Evolutionary conservation across 345 rosid species (phyloP), one percentile per base, ranked within the genome.

Genomic region (Euphorbia peplus): DNA sequence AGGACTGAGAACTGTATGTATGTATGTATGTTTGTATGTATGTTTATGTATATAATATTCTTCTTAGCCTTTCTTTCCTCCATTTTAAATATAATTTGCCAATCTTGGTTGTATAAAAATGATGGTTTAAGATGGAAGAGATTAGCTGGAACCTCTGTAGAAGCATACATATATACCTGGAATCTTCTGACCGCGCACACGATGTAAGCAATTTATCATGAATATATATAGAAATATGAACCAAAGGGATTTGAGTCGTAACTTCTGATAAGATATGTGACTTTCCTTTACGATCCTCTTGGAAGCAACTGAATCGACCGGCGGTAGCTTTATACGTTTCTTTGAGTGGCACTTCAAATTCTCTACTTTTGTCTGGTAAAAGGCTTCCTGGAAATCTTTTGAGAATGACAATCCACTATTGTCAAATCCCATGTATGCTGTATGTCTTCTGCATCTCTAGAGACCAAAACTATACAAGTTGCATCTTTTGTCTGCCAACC

Each of bases 1-100:
- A 95, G 76, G 95, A 91, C 69, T 90, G 84, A 88, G 77, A 41
- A 42, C 3, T n/a, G n/a, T n/a, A n/a, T n/a, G n/a, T n/a, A n/a
- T n/a, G n/a, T n/a, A n/a, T n/a, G n/a, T n/a, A n/a, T n/a, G n/a
- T n/a, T n/a, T n/a, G n/a, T n/a, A n/a, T n/a, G n/a, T n/a, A 44
- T 12, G 51, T 73, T 79, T 75, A 72, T 47, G 64, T 80, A 74
- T 21, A 29, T 32, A 22, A 46, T 28, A 42, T 50, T 6, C 2
- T 29, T 26, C 32, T 39, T 25, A 14, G 4, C 25, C 25, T 64
- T 30, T 9, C 78, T 69, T 72, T 51, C 64, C 53, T 69, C 52
- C 26, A 54, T 55, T 53, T 53, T 21, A 58, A 60, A 25, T 13
- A 24, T 35, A 65, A 56, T 9, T 32, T 22, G 59, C 21, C 74